These are phyloP conservation scores for Barnettozyma botsteinii DNA, from an alignment of 805 yeast genomes.

Conservation along the genomic window DNA sequence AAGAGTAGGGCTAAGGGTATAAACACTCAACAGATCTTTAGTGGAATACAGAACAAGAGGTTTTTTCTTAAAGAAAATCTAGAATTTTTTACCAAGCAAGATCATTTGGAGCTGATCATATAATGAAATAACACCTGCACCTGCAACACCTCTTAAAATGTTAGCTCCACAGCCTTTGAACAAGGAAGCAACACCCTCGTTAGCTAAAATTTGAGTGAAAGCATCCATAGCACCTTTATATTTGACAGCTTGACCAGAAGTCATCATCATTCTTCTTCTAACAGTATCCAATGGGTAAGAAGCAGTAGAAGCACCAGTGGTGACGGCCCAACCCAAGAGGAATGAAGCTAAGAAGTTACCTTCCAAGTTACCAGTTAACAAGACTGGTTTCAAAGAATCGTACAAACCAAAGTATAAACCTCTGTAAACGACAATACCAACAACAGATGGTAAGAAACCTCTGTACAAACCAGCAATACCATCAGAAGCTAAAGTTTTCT, in stretches of 20 bases:
- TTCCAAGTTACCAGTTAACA: conserved; percentile 89
- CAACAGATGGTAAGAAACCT: conserved; percentile 98
- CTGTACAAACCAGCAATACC: conserved; percentile 98
- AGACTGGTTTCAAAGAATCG: conserved; percentile 94
- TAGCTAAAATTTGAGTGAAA: conserved; percentile 85
- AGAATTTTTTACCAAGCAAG: conserved; percentile 92
- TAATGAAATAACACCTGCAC: conserved; percentile 98
- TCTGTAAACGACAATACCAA: conserved; percentile 97
- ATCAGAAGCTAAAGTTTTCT: conserved; percentile 89
- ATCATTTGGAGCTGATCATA: conserved; percentile 95
- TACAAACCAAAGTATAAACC: conserved; percentile 98
- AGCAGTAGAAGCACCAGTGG: conserved; percentile 98
- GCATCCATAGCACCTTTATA: conserved; percentile 94
- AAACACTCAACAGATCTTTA: too few species aligned
- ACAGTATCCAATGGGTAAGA: conserved; percentile 98
- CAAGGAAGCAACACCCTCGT: conserved; percentile 89
- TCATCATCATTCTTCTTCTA: conserved; percentile 99
- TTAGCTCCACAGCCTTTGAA: conserved; percentile 99
- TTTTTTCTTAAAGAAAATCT: background rate
- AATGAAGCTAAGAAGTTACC: conserved; percentile 93
- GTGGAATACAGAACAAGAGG: too few species aligned
- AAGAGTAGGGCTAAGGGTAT: too few species aligned
- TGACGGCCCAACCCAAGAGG: conserved; percentile 95
- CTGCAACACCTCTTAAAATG: conserved; percentile 99
- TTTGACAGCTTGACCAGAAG: conserved; percentile 97